Percentiles rank a stretch among this genome's conserved stretches.
Evolutionary conservation across 768 basidiomycete species (phyloP).

Genomic region (Trametes sanguinea): DNA sequence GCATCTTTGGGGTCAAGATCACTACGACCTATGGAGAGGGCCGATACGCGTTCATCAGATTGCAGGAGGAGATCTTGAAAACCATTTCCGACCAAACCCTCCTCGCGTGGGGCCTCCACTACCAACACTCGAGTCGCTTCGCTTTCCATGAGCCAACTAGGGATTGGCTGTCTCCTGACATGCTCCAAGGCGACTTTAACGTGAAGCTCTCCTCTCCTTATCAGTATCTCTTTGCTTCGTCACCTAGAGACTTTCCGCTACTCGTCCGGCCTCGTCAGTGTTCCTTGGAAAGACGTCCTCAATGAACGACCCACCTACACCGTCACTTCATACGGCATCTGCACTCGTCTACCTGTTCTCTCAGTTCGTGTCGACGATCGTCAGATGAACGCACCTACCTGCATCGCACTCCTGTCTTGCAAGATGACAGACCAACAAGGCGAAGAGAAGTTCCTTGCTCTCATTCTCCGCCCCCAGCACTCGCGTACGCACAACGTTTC

Average conservation of each 20-base stretch:
- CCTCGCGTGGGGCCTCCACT: conserved; percentile 12
- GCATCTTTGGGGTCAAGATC: conserved; percentile 21
- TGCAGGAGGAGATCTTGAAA: conserved; percentile 20
- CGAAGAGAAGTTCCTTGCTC: not conserved
- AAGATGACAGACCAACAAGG: not conserved
- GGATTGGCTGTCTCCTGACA: not conserved
- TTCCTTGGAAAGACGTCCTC: not conserved
- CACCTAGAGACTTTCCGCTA: conserved; percentile 6
- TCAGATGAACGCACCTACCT: not conserved
- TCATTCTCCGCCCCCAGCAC: conserved; percentile 6
- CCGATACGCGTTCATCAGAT: conserved; percentile 15
- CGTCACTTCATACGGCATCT: conserved; percentile 12
- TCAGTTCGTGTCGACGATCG: not conserved
- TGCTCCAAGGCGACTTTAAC: not conserved
- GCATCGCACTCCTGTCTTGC: conserved; percentile 10
- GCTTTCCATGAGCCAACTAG: not conserved
- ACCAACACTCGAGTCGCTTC: not conserved
- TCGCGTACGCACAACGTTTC: not conserved
- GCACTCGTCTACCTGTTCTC: conserved; percentile 4
- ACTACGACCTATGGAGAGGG: conserved; percentile 19
- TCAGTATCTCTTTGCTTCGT: conserved; percentile 7
- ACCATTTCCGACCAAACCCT: conserved; percentile 17
- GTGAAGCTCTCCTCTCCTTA: not conserved
- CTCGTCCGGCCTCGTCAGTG: not conserved
- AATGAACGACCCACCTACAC: not conserved